Evolutionary conservation across 164 flowering plant genomes (phyloP), one percentile per base, ranked within the genome.

Genomic region (Liriodendron chinense): DNA sequence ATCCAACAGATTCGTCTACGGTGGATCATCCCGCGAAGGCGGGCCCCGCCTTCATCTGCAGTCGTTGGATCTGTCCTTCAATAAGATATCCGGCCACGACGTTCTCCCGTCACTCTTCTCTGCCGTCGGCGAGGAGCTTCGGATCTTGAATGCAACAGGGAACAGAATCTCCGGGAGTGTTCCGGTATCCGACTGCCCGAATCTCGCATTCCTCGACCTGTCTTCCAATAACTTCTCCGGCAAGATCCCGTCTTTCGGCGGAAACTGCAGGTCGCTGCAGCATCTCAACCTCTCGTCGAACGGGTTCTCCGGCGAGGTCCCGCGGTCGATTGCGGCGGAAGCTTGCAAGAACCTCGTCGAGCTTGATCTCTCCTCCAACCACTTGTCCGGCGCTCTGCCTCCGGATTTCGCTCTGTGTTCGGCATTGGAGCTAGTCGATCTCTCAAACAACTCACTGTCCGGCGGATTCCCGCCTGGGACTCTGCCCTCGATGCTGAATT

Each of bases 331-430:
- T 0, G 70, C 82, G 7, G 87, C 80, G 53, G 90, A 82, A 66
- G 70, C 75, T 2, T 93, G 96, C 59, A 25, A 80, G 0, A 76
- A 72, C 72, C 84, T 96, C 20, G 72, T 83, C 56, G 85, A 87
- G 79, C 87, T 96, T 26, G 94, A 96, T 80, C 84, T 96, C 48
- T 92, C 97, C 12, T 64, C 22, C 9, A 96, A 96, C 76, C 78
- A 83, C 22, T 74, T 94, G 18, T 74, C 84, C 43, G 99, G 98
- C 72, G 63, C 75, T 34, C 73, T 96, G 68, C 99, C 99, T 1
- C 53, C 70, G 23, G 80, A 78, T 62, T 79, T 95, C 66, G 83
- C 75, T 66, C 75, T 89, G 50, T 94, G 98, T 81, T 70, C 85
- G 71, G 69, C 66, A 20, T 71, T 96, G 79, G 86, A 87, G 56